These are phyloP conservation scores for Pleurotus giganteus DNA, from an alignment of 768 basidiomycete species.

Conservation along the genomic window DNA sequence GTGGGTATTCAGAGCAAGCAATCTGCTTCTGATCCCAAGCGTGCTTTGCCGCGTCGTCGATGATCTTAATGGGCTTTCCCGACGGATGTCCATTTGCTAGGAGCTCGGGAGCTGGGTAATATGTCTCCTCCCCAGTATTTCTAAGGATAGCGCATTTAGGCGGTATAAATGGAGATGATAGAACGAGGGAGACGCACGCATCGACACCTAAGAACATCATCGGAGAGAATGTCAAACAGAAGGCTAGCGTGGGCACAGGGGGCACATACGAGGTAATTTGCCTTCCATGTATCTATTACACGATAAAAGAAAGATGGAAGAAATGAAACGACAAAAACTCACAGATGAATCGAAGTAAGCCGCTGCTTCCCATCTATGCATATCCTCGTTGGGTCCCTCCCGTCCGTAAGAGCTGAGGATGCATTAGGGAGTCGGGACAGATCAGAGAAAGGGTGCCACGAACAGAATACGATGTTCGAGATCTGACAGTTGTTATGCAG, in stretches of 20 bases:
- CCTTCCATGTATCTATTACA: conserved; percentile 66
- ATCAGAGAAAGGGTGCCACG: too few species aligned
- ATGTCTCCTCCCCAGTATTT: neutral
- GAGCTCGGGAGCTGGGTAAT: conserved; percentile 14
- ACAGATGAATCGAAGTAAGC: conserved; percentile 72
- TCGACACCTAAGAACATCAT: conserved; percentile 1
- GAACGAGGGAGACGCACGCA: conserved; percentile 50
- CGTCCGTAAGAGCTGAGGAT: too few species aligned
- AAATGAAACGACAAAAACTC: conserved; percentile 18
- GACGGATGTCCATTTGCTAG: conserved; percentile 2
- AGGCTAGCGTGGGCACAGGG: conserved; percentile 7
- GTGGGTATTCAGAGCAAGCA: conserved; percentile 76
- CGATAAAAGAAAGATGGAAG: neutral
- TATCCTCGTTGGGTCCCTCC: conserved; percentile 48
- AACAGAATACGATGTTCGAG: neutral
- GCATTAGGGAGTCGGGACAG: too few species aligned
- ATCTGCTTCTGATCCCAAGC: conserved; percentile 56
- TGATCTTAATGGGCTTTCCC: neutral
- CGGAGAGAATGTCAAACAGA: conserved; percentile 3
- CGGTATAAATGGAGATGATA: conserved; percentile 28
- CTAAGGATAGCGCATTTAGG: neutral
- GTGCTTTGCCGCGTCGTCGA: neutral
- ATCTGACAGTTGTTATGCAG: conserved; percentile 78
- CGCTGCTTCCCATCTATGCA: conserved; percentile 85
- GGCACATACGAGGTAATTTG: conserved; percentile 38